These are phyloP conservation scores for Dactylella cylindrospora DNA, from an alignment of 2,329 filamentous ascomycete genomes.

Conservation along the genomic window DNA sequence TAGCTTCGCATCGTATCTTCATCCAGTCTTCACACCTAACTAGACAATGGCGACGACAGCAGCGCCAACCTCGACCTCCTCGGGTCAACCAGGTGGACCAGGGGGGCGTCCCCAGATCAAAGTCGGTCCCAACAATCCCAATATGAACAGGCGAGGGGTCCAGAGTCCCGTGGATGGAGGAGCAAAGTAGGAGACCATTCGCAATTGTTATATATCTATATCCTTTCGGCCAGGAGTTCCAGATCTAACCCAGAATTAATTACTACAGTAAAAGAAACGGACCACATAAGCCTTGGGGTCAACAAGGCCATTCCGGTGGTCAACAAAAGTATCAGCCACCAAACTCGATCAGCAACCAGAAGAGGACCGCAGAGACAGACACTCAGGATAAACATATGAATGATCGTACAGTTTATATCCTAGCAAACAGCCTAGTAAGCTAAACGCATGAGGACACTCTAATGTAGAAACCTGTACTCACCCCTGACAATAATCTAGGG, in stretches of 20 bases:
- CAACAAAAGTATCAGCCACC: slow-evolving; percentile 39
- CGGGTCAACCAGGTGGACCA: slow-evolving; percentile 35
- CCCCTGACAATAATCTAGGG: slow-evolving; percentile 21
- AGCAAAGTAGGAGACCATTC: slow-evolving; percentile 16
- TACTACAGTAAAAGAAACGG: slow-evolving; percentile 30
- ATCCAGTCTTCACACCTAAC: neutral
- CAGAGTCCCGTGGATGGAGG: slow-evolving; percentile 41
- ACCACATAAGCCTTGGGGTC: slow-evolving; percentile 36
- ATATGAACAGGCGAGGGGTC: slow-evolving; percentile 34
- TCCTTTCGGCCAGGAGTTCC: neutral
- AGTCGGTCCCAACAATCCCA: slow-evolving; percentile 32
- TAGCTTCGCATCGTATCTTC: slow-evolving; percentile 4
- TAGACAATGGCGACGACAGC: slow-evolving; percentile 40
- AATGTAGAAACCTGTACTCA: neutral
- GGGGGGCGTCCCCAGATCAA: slow-evolving; percentile 40
- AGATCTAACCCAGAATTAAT: neutral
- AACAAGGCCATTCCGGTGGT: slow-evolving; percentile 31
- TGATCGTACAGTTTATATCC: slow-evolving; percentile 47
- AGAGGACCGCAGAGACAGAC: slow-evolving; percentile 47
- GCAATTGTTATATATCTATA: neutral
- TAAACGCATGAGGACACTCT: neutral
- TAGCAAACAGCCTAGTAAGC: slow-evolving; percentile 48
- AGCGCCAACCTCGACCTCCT: slow-evolving; percentile 35
- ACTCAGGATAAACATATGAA: slow-evolving; percentile 49
- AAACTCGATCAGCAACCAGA: slow-evolving; percentile 35